Evolutionary conservation across 352 stramenopile species (phyloP), one percentile per base, ranked within the genome.

Genomic region (Aphanomyces astaci): DNA sequence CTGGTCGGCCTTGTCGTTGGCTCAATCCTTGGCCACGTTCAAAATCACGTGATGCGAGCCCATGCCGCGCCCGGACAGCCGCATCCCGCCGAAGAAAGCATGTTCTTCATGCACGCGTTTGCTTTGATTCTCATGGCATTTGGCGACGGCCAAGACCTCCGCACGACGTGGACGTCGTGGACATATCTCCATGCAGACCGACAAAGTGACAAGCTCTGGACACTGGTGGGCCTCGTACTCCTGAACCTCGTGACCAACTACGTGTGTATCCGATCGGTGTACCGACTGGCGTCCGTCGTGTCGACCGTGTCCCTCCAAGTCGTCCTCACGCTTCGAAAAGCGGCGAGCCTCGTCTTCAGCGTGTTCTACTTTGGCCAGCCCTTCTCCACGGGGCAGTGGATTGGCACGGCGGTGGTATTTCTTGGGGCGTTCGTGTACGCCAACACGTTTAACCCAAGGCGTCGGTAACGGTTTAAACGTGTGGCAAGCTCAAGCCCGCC

Each of bases 211-310:
- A n/a, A n/a, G n/a, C n/a, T n/a, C 40, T 55, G 17, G 30, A 33
- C 25, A 40, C 36, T 52, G n/a, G 10, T 31, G n/a, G 56, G 10
- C 5, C 33, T 64, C 17, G 1, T 46, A 4, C 3, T 27, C 17
- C 17, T 68, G 9, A 68, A 59, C 43, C 33, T 68, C 51, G 62
- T 68, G 19, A 32, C 62, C 30, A 68, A 68, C 39, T 68, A 68
- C 25, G 15, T 60, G 28, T 68, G 62, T 45, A 68, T 68, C 24
- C 48, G 62, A n/a, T 43, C 62, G 2, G 62, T 68, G 5, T 68
- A 68, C 39, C 24, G 45, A 5, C 62, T 68, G 28, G 62, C 62
- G 31, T 10, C 48, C 2, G 17, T 22, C 19, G 62, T 68, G 2
- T 68, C 62, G 33, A 60, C 46, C 31, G 62, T 68, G 17, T 68